Evolutionary conservation across 768 basidiomycete species (phyloP).

Genomic region (Boletus reticuloceps): DNA sequence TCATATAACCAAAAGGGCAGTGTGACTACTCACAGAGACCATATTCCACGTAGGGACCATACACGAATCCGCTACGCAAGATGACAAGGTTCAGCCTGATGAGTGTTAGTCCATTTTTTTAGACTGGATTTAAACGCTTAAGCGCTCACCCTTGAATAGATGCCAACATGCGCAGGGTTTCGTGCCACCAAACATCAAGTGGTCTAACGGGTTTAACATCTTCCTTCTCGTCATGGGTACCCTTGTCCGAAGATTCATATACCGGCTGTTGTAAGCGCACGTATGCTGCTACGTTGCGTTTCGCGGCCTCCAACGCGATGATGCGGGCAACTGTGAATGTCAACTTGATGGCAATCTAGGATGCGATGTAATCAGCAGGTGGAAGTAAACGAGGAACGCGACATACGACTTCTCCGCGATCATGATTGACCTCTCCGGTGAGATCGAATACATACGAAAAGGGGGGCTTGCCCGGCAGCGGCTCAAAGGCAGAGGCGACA

Average conservation of each 20-base stretch:
- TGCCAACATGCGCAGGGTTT: slow-evolving; percentile 71
- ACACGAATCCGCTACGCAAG: slow-evolving; percentile 69
- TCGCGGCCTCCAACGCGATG: slow-evolving; percentile 77
- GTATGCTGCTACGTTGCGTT: slow-evolving; percentile 74
- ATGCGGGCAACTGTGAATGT: slow-evolving; percentile 68
- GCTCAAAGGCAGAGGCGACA: slow-evolving; percentile 68
- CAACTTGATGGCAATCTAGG: slow-evolving; percentile 72
- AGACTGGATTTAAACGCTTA: slow-evolving; percentile 8
- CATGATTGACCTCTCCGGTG: slow-evolving; percentile 74
- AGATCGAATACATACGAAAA: slow-evolving; percentile 85
- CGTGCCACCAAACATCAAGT: slow-evolving; percentile 87
- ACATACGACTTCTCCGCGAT: slow-evolving; percentile 72
- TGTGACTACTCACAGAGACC: slow-evolving; percentile 54
- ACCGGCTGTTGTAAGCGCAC: slow-evolving; percentile 75
- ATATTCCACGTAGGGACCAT: slow-evolving; percentile 77
- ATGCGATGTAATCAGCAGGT: slow-evolving; percentile 4
- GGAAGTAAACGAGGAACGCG: background rate
- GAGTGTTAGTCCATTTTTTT: slow-evolving; percentile 5
- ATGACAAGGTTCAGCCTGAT: slow-evolving; percentile 77
- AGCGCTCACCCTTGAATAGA: slow-evolving; percentile 62
- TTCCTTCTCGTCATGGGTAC: slow-evolving; percentile 65
- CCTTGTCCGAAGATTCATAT: slow-evolving; percentile 72
- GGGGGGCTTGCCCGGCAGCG: slow-evolving; percentile 62
- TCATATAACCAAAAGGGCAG: slow-evolving; percentile 5
- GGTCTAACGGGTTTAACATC: slow-evolving; percentile 68